Percentiles rank a stretch among this genome's conserved stretches.
Evolutionary conservation across 176 grass and related monocot species (phyloP).

Genomic region (barley (Hordeum vulgare)): MorexV3_pseudomolecules_assembly NC_058522.1:585523685-585524184

Average conservation of each 20-base stretch:
- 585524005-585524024: not conserved
- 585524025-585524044: not conserved
- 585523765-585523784: conserved; percentile 10
- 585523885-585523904: not conserved
- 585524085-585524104: not conserved
- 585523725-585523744: conserved; percentile 69
- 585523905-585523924: not conserved
- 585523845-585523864: not conserved
- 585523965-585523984: not conserved
- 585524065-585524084: not conserved
- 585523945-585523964: not conserved
- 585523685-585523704: conserved; percentile 58
- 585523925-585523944: not conserved
- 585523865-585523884: not conserved
- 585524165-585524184: not conserved
- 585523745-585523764: conserved; percentile 15
- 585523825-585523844: not conserved
- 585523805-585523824: not conserved
- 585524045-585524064: not conserved
- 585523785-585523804: not conserved
- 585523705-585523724: conserved; percentile 63
- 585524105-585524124: not conserved
- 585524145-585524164: not conserved
- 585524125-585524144: not conserved
- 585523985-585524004: conserved; percentile 3